Base-by-base conservation (phyloP, 169 alveolate species). In the Plasmodium gallinaceum region DNA sequence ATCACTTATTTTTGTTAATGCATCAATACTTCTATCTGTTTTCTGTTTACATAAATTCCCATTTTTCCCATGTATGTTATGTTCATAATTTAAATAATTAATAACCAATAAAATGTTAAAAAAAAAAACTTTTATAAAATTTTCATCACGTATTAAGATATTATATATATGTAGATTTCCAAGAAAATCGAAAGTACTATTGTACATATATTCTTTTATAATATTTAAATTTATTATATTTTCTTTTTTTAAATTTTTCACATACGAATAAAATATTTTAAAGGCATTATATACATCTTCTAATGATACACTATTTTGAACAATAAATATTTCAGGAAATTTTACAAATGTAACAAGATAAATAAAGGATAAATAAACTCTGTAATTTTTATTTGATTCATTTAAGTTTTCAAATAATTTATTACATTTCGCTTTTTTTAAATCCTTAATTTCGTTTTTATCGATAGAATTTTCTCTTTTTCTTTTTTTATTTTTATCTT, bases 201-300 rank as follows among this genome's bases (percentile, higher is more conserved):
- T 76, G 52, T 64, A 65, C 5, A 76, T 22, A 42, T 76, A 76
- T 45, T 48, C 66, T 16, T 8, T 51, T 18, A 76, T 22, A 7
- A 46, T 32, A 48, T 65, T 76, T 18, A 54, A 54, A 24, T 37
- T 76, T 39, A 51, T n/a, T 26, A 46, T 48, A 64, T 76, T 57
- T 76, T 18, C 22, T 76, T 76, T 76, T 48, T 76, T 66, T 7
- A 76, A 14, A 7, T 51, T 76, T 46, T 76, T 76, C 2, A 64
- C 22, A 76, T 64, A 58, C 7, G 66, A 43, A 48, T 46, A 18
- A 68, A 76, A 51, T 18, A 46, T 24, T 68, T 76, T 61, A 45
- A 76, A 76, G 8, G 89, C 43, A 16, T 76, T 54, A 45, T 76
- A 65, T 16, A 70, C 76, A 42, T 65, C 89, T 48, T 76, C 89